Conservation (phyloP, 2,329 filamentous ascomycete genomes). For the Aspergillus melleus region DNA sequence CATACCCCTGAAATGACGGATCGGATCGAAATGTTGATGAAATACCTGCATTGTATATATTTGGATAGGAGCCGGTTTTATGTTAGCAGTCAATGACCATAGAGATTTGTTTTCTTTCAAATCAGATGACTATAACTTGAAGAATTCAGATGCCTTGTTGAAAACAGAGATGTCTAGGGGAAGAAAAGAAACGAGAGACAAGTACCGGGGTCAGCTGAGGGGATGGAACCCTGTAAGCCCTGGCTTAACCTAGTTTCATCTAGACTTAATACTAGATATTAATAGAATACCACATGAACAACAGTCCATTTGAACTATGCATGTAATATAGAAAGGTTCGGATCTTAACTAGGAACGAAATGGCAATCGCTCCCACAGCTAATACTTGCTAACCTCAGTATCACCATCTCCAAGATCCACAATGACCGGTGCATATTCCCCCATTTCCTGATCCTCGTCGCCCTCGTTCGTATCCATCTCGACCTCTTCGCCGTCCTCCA, state of each 20-base stretch:
- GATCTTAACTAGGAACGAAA: not conserved
- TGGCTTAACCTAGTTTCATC: not conserved
- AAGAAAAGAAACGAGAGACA: not conserved
- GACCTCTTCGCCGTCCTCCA: slow-evolving; percentile 65
- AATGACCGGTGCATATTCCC: slow-evolving; percentile 63
- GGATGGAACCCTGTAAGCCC: not conserved
- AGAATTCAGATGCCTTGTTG: too few species aligned
- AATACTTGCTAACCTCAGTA: not conserved
- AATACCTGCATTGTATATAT: not conserved
- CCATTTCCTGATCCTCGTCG: slow-evolving; percentile 64
- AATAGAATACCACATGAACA: not conserved
- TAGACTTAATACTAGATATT: too few species aligned
- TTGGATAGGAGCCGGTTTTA: not conserved
- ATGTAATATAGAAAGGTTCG: not conserved
- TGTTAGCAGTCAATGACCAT: not conserved
- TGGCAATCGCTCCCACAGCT: not conserved
- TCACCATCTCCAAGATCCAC: slow-evolving; percentile 48
- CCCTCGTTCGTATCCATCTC: slow-evolving; percentile 61
- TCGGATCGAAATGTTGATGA: not conserved
- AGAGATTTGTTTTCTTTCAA: not conserved
- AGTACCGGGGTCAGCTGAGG: not conserved
- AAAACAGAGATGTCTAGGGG: not conserved
- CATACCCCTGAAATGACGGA: not conserved
- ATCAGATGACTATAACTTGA: too few species aligned
- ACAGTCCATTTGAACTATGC: not conserved